A percentile compares a stretch with the other conserved stretches of the same genome.
Evolutionary conservation across 495 filamentous ascomycete species (phyloP).

Genomic region (Neurospora sp.): DNA sequence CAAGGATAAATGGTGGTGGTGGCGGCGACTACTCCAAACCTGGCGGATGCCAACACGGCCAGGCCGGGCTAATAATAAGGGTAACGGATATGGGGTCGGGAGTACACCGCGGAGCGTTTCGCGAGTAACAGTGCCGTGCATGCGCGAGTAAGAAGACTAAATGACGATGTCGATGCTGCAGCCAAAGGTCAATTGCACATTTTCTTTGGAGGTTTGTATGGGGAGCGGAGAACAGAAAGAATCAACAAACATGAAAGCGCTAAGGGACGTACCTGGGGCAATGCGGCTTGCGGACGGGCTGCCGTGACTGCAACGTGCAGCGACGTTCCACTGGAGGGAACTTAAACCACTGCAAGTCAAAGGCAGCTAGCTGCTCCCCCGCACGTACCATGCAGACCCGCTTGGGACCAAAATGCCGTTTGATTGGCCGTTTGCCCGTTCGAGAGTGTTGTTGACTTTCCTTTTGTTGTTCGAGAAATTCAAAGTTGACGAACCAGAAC

Average conservation of each 20-base stretch:
- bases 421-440: constrained; percentile 14
- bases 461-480: neutral
- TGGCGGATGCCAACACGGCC: neutral
- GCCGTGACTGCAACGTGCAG: neutral
- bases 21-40: constrained; percentile 2
- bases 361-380: constrained; percentile 9
- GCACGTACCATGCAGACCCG: constrained; percentile 15
- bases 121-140: constrained; percentile 1
- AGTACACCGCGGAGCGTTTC: neutral
- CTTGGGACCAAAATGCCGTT: neutral
- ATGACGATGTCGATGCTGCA: neutral
- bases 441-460: neutral
- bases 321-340: neutral
- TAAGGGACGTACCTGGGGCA: constrained; percentile 18
- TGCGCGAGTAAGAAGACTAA: constrained; percentile 3
- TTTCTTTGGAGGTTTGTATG: constrained; percentile 8
- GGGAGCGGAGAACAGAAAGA: constrained; percentile 19
- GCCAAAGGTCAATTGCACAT: constrained; percentile 13
- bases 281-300: constrained; percentile 9
- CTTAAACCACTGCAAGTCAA: neutral
- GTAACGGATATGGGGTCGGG: neutral
- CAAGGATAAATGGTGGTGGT: neutral
- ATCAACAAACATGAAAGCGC: constrained; percentile 25
- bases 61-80: neutral
- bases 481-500: neutral